phyloP scores from a whole-genome alignment of 2,329 filamentous ascomycete species.

The Alternaria solani region DNA sequence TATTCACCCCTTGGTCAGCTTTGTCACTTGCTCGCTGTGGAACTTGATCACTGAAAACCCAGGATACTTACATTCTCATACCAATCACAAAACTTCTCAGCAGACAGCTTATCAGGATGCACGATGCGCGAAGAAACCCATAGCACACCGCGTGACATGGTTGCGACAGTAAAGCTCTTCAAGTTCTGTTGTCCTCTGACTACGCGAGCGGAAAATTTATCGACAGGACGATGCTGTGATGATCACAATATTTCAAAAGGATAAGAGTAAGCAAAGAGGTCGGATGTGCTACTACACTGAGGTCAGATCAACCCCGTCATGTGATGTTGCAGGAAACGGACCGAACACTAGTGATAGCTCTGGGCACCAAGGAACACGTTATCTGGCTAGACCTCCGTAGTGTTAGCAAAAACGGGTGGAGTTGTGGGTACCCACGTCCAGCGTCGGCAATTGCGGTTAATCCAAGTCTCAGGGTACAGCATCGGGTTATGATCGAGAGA shows the following conservation, averaged over 20 bases:
- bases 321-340: not conserved
- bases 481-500: not conserved
- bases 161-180: not conserved
- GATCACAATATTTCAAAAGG: not conserved
- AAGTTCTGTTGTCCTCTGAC: not conserved
- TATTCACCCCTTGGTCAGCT: not conserved
- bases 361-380: constrained; percentile 1
- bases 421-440: not conserved
- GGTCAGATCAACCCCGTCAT: not conserved
- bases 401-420: not conserved
- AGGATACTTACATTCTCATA: constrained; percentile 34
- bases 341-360: not conserved
- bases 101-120: constrained; percentile 10
- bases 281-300: not conserved
- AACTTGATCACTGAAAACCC: not conserved
- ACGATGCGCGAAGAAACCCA: constrained; percentile 36
- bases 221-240: not conserved
- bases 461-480: not conserved
- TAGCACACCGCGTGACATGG: constrained; percentile 37
- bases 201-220: not conserved
- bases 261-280: not conserved
- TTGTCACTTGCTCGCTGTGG: not conserved
- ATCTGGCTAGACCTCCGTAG: not conserved
- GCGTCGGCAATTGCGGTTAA: not conserved
- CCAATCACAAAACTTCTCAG: constrained; percentile 33